Conservation (phyloP, 2,329 filamentous ascomycete species). For the Penicillium sp. region DNA sequence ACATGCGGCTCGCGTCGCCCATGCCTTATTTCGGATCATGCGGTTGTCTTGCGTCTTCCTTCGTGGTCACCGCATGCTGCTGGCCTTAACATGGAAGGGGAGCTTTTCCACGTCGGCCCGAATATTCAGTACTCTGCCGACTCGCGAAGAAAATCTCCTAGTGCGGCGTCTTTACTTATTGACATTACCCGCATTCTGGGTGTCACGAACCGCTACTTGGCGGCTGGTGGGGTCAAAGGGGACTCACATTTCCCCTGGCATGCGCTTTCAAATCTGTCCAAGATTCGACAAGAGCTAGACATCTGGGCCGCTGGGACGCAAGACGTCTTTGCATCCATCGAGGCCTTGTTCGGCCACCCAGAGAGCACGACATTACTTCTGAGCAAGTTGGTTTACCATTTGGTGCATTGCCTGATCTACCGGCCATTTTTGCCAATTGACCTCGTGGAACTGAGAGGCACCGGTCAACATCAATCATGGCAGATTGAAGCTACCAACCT, state of each 20-base stretch:
- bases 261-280: slow-evolving; percentile 76
- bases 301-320: slow-evolving; percentile 80
- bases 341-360: slow-evolving; percentile 70
- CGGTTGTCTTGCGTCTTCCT: slow-evolving; percentile 70
- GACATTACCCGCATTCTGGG: slow-evolving; percentile 81
- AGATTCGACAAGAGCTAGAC: slow-evolving; percentile 80
- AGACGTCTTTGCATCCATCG: slow-evolving; percentile 72
- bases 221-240: slow-evolving; percentile 80
- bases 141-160: slow-evolving; percentile 67
- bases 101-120: slow-evolving; percentile 76
- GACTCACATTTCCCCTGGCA: slow-evolving; percentile 93
- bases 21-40: slow-evolving; percentile 74
- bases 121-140: slow-evolving; percentile 71
- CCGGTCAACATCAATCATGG: slow-evolving; percentile 84
- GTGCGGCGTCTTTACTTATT: slow-evolving; percentile 75
- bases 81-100: slow-evolving; percentile 66
- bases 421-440: slow-evolving; percentile 83
- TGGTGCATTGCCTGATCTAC: slow-evolving; percentile 83
- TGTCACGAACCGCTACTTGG: slow-evolving; percentile 78
- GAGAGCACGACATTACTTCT: slow-evolving; percentile 77
- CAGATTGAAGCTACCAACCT: slow-evolving; percentile 87
- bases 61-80: slow-evolving; percentile 66
- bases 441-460: slow-evolving; percentile 72
- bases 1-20: slow-evolving; percentile 78
- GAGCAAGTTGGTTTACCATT: slow-evolving; percentile 81